phyloP scores from a whole-genome alignment of 805 yeast genomes.

The Starmerella powellii region DNA sequence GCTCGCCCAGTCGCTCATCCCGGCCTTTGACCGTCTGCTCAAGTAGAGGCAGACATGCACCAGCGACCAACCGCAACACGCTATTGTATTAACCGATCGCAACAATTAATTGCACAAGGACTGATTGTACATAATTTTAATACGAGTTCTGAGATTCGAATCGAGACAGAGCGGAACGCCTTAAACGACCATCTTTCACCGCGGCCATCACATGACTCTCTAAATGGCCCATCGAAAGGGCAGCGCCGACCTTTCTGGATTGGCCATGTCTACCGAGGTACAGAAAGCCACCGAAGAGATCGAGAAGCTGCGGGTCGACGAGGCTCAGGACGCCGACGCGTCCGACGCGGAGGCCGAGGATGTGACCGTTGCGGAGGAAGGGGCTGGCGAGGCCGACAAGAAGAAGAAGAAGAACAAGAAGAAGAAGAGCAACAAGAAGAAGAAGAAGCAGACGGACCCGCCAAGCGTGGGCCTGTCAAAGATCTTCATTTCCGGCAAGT shows the following conservation, averaged over 20 bases:
- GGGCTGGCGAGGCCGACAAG: conserved; percentile 25
- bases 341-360: not conserved
- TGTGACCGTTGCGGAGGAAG: conserved; percentile 22
- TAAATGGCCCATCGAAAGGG: no score
- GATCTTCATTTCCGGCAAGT: conserved; percentile 50
- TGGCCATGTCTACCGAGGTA: not conserved
- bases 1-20: conserved; percentile 90
- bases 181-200: no score
- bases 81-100: not conserved
- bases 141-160: no score
- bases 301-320: not conserved
- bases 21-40: conserved; percentile 75
- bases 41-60: conserved; percentile 12
- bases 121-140: no score
- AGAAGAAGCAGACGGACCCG: conserved; percentile 37
- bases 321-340: not conserved
- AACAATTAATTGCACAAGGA: no score
- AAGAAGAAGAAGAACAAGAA: conserved; percentile 36
- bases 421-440: conserved; percentile 49
- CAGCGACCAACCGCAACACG: not conserved
- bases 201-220: no score
- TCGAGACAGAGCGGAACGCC: no score
- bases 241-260: no score
- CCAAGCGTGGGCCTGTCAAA: conserved; percentile 52
- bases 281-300: not conserved